A percentile compares a stretch with the other conserved stretches of the same genome.
These are phyloP conservation scores for Vanrija humicola DNA, from an alignment of 1,284 basidiomycete genomes.

Conservation along the genomic window DNA sequence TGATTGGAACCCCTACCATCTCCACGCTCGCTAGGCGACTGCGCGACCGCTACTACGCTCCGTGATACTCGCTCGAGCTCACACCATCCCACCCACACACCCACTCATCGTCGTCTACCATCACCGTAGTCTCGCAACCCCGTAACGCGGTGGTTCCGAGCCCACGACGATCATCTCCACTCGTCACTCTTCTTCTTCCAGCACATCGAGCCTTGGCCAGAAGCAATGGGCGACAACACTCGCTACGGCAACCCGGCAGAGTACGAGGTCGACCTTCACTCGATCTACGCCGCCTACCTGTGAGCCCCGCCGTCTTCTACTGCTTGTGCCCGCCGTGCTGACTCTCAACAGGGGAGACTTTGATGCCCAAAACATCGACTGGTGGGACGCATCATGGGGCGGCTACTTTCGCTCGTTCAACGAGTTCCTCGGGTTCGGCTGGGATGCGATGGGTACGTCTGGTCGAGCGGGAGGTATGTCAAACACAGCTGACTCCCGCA, in stretches of 20 bases:
- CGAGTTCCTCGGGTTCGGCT: slow-evolving; percentile 75
- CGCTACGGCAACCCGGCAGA: slow-evolving; percentile 65
- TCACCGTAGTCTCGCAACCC: no score
- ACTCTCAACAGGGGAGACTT: slow-evolving; percentile 58
- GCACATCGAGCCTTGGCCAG: background rate
- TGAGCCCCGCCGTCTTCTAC: slow-evolving; percentile 16
- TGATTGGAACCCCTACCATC: no score
- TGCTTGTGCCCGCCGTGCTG: background rate
- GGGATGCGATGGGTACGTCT: slow-evolving; percentile 63
- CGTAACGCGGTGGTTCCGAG: no score
- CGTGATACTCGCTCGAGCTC: no score
- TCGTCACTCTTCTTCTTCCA: background rate
- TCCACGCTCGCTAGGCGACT: no score
- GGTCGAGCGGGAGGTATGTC: background rate
- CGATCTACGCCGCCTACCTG: slow-evolving; percentile 78
- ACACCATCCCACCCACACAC: no score
- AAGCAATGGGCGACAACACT: slow-evolving; percentile 32
- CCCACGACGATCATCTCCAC: no score
- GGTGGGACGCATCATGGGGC: slow-evolving; percentile 76
- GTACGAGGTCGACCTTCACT: slow-evolving; percentile 80
- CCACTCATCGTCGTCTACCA: no score
- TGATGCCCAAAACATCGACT: slow-evolving; percentile 65
- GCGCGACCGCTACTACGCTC: no score
- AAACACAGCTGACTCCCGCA: slow-evolving; percentile 12
- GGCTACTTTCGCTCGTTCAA: slow-evolving; percentile 74